A percentile compares a stretch with the other conserved stretches of the same genome.
These are phyloP conservation scores for Clarireedia sp. DNA, from an alignment of 2,329 filamentous ascomycete genomes.

Conservation along the genomic window DNA sequence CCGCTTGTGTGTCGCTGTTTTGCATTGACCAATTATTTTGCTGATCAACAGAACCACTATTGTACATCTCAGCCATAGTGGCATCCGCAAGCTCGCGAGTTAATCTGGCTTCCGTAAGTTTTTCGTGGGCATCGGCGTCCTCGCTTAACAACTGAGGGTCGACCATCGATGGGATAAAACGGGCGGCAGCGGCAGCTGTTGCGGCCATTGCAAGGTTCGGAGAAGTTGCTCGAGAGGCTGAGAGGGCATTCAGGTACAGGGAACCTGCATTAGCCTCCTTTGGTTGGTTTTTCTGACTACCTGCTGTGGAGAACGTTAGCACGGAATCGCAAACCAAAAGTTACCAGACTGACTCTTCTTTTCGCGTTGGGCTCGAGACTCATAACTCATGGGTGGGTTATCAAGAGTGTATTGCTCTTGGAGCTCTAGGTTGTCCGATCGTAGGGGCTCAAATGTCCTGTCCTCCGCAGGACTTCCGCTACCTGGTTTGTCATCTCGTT, in stretches of 20 bases:
- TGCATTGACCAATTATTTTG: conserved; percentile 25
- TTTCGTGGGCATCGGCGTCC: conserved; percentile 16
- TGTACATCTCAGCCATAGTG: conserved; percentile 17
- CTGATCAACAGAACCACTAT: conserved; percentile 14
- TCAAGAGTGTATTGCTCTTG: conserved; percentile 53
- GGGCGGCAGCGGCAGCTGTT: conserved; percentile 23
- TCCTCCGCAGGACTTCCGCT: conserved; percentile 33
- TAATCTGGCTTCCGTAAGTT: conserved; percentile 16
- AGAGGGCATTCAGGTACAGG: background rate
- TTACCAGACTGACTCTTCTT: conserved; percentile 31
- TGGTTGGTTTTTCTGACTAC: background rate
- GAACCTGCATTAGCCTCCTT: background rate
- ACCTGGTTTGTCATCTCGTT: conserved; percentile 45
- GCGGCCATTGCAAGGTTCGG: conserved; percentile 26
- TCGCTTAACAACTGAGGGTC: conserved; percentile 29
- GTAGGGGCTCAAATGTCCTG: conserved; percentile 18
- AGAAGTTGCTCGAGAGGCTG: conserved; percentile 21
- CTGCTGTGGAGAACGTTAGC: background rate
- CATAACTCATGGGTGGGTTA: conserved; percentile 45
- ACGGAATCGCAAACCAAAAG: background rate
- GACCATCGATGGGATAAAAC: conserved; percentile 28
- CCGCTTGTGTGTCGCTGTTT: conserved; percentile 10
- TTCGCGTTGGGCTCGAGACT: conserved; percentile 31
- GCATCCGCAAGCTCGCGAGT: conserved; percentile 21
- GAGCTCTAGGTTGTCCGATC: conserved; percentile 37